Conservation (phyloP, 1,284 basidiomycete genomes). For the Caloboletus firmus region DNA sequence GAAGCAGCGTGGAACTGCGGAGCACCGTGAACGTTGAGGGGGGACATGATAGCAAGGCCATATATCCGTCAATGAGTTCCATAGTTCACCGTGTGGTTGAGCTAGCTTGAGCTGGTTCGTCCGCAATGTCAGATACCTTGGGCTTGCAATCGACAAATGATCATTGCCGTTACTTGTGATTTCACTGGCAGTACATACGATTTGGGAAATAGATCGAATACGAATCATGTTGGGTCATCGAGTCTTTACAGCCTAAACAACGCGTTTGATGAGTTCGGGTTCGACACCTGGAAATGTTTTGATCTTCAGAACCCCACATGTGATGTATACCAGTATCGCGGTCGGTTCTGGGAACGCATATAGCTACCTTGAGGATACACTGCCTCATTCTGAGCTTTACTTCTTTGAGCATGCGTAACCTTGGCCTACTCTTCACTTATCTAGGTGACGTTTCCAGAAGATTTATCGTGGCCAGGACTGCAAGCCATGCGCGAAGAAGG, state of each 20-base stretch:
- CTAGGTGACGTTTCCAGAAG: neutral
- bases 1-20: slow-evolving; percentile 28
- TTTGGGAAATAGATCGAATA: neutral
- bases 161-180: neutral
- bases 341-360: neutral
- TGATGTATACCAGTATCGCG: neutral
- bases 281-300: neutral
- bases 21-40: slow-evolving; percentile 12
- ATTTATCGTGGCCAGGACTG: neutral
- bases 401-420: slow-evolving; percentile 1
- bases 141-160: neutral
- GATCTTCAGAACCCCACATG: neutral
- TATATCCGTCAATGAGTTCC: slow-evolving; percentile 5
- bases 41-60: too few species aligned
- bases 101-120: slow-evolving; percentile 8
- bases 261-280: neutral
- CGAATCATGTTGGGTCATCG: neutral
- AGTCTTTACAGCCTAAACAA: neutral
- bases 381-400: slow-evolving; percentile 5
- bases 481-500: neutral
- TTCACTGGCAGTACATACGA: neutral
- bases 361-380: slow-evolving; percentile 10
- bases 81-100: slow-evolving; percentile 2
- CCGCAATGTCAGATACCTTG: neutral
- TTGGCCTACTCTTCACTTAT: neutral